Evolutionary conservation across 345 rosid species (phyloP).

Genomic region (Barbarea vulgaris): DNA sequence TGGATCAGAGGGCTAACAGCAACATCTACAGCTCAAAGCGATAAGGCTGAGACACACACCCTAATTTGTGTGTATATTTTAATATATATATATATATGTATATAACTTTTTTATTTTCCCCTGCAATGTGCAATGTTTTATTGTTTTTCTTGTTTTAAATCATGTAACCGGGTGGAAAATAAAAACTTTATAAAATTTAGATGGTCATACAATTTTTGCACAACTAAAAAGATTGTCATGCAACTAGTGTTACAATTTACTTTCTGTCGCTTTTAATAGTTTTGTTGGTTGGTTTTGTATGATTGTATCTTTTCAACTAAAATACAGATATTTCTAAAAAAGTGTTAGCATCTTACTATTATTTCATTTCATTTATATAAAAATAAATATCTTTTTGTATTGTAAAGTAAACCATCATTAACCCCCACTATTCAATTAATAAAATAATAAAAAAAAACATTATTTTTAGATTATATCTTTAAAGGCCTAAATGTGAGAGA

Average conservation of each 20-base stretch:
- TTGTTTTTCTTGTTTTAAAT: neutral
- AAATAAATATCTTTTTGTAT: too few species aligned
- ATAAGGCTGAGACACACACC: conserved; percentile 39
- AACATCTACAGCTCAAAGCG: conserved; percentile 46
- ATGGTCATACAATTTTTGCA: conserved; percentile 12
- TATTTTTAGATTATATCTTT: neutral
- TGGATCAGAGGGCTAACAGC: conserved; percentile 36
- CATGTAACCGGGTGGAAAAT: neutral
- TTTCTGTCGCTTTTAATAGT: conserved; percentile 4
- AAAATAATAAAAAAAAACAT: neutral
- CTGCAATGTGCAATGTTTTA: neutral
- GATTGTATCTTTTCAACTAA: neutral
- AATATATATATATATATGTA: too few species aligned
- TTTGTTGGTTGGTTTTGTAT: neutral
- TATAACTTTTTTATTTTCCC: neutral
- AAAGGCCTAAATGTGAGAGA: neutral
- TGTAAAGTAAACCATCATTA: conserved; percentile 8
- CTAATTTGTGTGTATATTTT: neutral
- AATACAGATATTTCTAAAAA: neutral
- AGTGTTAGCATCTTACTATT: neutral
- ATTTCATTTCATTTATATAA: neutral
- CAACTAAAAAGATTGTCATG: conserved; percentile 13
- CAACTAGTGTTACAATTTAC: conserved; percentile 10
- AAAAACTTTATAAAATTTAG: neutral
- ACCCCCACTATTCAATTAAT: neutral